Base-by-base conservation (phyloP, 257 asterid species). In the Solanum raphanifolium region DNA sequence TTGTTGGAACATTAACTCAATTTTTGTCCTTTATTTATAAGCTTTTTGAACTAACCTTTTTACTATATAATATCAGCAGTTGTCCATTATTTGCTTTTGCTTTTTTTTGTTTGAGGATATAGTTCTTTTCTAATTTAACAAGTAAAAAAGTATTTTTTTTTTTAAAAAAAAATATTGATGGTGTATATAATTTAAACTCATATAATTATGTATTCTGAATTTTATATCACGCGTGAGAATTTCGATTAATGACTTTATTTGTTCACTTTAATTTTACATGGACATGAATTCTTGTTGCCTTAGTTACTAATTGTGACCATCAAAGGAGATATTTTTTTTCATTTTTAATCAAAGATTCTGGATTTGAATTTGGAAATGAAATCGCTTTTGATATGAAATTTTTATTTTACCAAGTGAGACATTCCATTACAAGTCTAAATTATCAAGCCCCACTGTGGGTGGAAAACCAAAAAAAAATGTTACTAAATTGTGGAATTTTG, bases 21-120 rank as follows among this genome's bases (percentile, higher is more conserved):
- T 31, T 18, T 48, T 0, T 82, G 43, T 48, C 43, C 86, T 48
- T 35, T 82, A 82, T 82, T 48, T 82, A 82, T 82, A 82, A 31
- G 43, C 69, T 48, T 10, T 75, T 74, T 48, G 41, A 6, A 48
- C 69, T 20, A 48, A 48, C 43, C 43, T 82, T 46, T 29, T 82
- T 48, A 48, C 69, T 82, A 29, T 48, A 48, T 82, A 13, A 58
- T 58, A 58, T 58, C 12, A 48, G 21, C 3, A 82, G 71, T 48
- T 16, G 71, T 27, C 43, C 71, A 48, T 46, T 43, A 79, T 79
- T 79, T 43, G 65, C 39, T 27, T 81, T 46, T 46, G 20, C 41
- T n/a, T 29, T 81, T 79, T 46, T 79, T 81, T 16, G 68, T 29
- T 52, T 46, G 29, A 27, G 85, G 86, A 36, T 74, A 29, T 82